phyloP scores from a whole-genome alignment of 768 basidiomycete species.

The Tricholoma saponaceum region DNA sequence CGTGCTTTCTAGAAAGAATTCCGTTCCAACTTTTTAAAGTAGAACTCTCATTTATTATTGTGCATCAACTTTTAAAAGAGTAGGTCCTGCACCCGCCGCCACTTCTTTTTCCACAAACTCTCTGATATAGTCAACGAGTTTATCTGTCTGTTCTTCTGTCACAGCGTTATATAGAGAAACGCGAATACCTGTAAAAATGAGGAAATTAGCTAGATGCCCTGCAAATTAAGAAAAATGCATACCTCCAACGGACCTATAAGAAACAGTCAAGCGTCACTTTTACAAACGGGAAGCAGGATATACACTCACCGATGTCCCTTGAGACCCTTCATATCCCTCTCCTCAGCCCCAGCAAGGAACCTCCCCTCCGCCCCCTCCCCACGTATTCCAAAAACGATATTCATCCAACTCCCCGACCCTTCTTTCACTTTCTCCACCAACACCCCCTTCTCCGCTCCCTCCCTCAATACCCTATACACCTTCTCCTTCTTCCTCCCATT shows the following conservation, averaged over 20 bases:
- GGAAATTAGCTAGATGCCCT: background rate
- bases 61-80: constrained; percentile 1
- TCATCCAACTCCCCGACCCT: constrained; percentile 91
- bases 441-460: constrained; percentile 68
- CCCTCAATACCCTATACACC: constrained; percentile 69
- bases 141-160: constrained; percentile 67
- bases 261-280: background rate
- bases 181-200: constrained; percentile 57
- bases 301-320: constrained; percentile 85
- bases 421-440: constrained; percentile 68
- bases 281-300: background rate
- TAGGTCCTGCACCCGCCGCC: background rate
- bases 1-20: no score
- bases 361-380: constrained; percentile 68
- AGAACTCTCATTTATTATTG: constrained; percentile 7
- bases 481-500: constrained; percentile 74
- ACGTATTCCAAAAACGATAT: constrained; percentile 78
- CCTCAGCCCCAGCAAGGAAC: constrained; percentile 82
- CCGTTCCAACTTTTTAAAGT: no score
- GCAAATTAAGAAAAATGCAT: constrained; percentile 4
- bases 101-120: constrained; percentile 39
- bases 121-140: constrained; percentile 53
- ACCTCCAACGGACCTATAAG: constrained; percentile 52
- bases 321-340: constrained; percentile 74
- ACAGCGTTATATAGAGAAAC: constrained; percentile 89